These are phyloP conservation scores for Bisporella sp. DNA, from an alignment of 2,329 filamentous ascomycete species.

Conservation along the genomic window DNA sequence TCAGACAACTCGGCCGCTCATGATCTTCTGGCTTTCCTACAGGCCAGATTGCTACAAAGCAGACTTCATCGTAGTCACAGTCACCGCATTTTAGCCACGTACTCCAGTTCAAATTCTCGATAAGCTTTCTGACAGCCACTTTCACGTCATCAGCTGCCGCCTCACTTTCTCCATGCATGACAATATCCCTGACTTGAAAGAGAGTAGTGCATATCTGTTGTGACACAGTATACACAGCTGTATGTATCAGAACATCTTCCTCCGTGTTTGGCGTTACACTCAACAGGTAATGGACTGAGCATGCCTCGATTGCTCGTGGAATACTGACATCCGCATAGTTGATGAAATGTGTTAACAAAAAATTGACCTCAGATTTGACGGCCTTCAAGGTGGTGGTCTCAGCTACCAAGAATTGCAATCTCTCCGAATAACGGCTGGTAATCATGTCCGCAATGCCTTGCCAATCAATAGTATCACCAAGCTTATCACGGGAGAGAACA, in stretches of 20 bases:
- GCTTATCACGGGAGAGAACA: conserved; percentile 29
- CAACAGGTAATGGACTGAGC: conserved; percentile 37
- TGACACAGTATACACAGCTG: conserved; percentile 29
- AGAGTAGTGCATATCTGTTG: conserved; percentile 29
- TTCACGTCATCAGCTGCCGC: too few species aligned
- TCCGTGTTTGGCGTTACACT: conserved; percentile 13
- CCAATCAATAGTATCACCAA: conserved; percentile 38
- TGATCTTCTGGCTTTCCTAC: conserved; percentile 48
- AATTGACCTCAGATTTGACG: conserved; percentile 31
- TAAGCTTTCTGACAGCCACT: background rate
- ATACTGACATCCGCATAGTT: conserved; percentile 31
- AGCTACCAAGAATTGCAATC: conserved; percentile 33
- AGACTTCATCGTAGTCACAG: conserved; percentile 47
- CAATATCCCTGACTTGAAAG: conserved; percentile 1
- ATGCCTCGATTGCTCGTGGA: conserved; percentile 37
- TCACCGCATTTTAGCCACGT: conserved; percentile 48
- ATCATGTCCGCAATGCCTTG: conserved; percentile 61
- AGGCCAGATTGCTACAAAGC: conserved; percentile 58
- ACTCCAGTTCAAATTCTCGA: conserved; percentile 37
- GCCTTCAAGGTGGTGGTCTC: background rate
- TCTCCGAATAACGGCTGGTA: conserved; percentile 51
- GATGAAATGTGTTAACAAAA: conserved; percentile 34
- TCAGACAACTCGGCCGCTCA: conserved; percentile 10
- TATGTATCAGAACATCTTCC: conserved; percentile 29
- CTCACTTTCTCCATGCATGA: too few species aligned